Percentiles rank a stretch among this genome's conserved stretches.
phyloP scores from a whole-genome alignment of 768 basidiomycete genomes.

The Neoboletus brunneissimus region DNA sequence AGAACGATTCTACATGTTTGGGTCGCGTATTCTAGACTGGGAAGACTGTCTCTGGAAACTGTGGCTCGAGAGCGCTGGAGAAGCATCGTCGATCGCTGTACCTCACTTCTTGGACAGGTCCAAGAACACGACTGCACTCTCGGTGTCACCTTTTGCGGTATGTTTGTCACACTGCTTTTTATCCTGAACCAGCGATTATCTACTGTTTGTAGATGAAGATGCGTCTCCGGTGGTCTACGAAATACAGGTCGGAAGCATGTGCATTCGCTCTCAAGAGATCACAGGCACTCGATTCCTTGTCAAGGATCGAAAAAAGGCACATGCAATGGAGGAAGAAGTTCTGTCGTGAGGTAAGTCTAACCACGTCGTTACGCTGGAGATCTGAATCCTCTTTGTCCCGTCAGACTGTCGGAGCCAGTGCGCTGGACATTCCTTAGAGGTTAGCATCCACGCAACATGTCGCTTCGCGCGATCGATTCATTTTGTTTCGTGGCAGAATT shows the following conservation, averaged over 20 bases:
- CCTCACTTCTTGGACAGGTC: conserved; percentile 10
- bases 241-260: conserved; percentile 54
- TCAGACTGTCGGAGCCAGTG: conserved; percentile 19
- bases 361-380: neutral
- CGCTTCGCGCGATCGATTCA: neutral
- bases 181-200: neutral
- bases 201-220: conserved; percentile 34
- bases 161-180: neutral
- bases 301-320: conserved; percentile 39
- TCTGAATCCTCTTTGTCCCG: neutral
- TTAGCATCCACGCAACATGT: neutral
- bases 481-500: neutral
- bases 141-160: conserved; percentile 23
- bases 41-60: conserved; percentile 65
- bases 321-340: conserved; percentile 56
- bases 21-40: conserved; percentile 53
- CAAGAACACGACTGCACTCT: conserved; percentile 5
- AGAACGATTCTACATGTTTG: conserved; percentile 48
- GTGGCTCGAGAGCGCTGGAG: conserved; percentile 53
- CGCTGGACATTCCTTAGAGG: conserved; percentile 16
- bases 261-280: conserved; percentile 44
- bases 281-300: conserved; percentile 31
- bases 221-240: conserved; percentile 44
- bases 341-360: conserved; percentile 44
- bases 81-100: conserved; percentile 21